Evolutionary conservation across 805 yeast genomes (phyloP).

Genomic region (Blastobotrys peoriensis): DNA sequence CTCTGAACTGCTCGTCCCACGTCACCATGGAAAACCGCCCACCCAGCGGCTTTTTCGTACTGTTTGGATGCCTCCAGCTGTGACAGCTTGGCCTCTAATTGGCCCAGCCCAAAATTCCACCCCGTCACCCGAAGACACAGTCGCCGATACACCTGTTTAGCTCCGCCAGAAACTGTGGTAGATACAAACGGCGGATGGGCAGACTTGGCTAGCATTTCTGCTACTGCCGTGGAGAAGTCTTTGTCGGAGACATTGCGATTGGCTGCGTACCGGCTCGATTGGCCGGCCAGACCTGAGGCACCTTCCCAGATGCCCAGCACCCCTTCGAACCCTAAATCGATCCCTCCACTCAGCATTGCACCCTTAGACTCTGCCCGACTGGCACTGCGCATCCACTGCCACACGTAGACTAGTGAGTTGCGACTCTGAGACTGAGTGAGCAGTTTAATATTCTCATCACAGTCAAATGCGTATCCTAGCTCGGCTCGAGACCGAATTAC

Average conservation of each 20-base stretch:
- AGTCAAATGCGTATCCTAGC: conserved; percentile 65
- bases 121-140: conserved; percentile 82
- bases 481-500: conserved; percentile 67
- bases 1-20: conserved; percentile 73
- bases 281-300: conserved; percentile 17
- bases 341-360: conserved; percentile 57
- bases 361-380: conserved; percentile 57
- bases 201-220: conserved; percentile 42
- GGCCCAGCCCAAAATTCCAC: conserved; percentile 75
- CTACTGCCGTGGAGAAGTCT: conserved; percentile 46
- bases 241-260: conserved; percentile 31
- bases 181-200: conserved; percentile 31
- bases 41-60: conserved; percentile 89
- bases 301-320: conserved; percentile 86
- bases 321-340: conserved; percentile 84
- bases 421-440: conserved; percentile 42
- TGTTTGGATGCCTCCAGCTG: conserved; percentile 52
- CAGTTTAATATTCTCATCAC: conserved; percentile 55
- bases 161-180: conserved; percentile 31
- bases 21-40: conserved; percentile 95
- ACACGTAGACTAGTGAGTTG: conserved; percentile 64
- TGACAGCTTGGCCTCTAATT: conserved; percentile 62
- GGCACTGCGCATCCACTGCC: conserved; percentile 87
- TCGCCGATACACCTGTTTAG: conserved; percentile 59
- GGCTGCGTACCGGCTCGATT: conserved; percentile 10